phyloP scores from a whole-genome alignment of 2,329 filamentous ascomycete genomes.

The Alternaria brassicae region DNA sequence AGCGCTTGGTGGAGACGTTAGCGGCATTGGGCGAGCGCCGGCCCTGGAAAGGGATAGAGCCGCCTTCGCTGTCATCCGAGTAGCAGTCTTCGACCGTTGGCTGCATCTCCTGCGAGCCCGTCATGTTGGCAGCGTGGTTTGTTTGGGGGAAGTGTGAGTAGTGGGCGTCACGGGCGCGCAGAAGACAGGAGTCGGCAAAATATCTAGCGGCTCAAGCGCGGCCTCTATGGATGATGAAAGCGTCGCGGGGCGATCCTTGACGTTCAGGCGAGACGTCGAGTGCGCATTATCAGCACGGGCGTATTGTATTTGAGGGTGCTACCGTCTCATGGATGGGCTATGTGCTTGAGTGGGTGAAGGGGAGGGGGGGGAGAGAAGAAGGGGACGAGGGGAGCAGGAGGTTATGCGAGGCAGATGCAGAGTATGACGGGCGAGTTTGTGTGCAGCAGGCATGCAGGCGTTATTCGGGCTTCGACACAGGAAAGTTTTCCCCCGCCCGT shows the following conservation, averaged over 20 bases:
- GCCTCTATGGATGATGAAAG: slow-evolving; percentile 25
- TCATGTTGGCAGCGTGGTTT: slow-evolving; percentile 26
- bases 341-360: slow-evolving; percentile 1
- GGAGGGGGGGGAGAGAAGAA: background rate
- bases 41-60: slow-evolving; percentile 47
- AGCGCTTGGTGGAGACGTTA: slow-evolving; percentile 60
- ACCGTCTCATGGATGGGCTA: slow-evolving; percentile 18
- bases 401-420: slow-evolving; percentile 22
- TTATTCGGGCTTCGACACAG: slow-evolving; percentile 32
- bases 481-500: slow-evolving; percentile 29
- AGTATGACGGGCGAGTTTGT: slow-evolving; percentile 18
- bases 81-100: slow-evolving; percentile 51
- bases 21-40: slow-evolving; percentile 56
- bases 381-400: slow-evolving; percentile 13
- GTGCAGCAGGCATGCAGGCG: slow-evolving; percentile 27
- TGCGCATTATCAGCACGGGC: slow-evolving; percentile 17
- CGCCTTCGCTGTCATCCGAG: slow-evolving; percentile 47
- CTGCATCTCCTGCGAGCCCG: slow-evolving; percentile 28
- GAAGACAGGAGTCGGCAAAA: slow-evolving; percentile 20
- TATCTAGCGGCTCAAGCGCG: no score
- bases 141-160: slow-evolving; percentile 12
- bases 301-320: slow-evolving; percentile 10
- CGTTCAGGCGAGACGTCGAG: slow-evolving; percentile 28
- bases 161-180: slow-evolving; percentile 12
- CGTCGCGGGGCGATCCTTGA: slow-evolving; percentile 25